phyloP scores from a whole-genome alignment of 371 early-diverging fungal genomes.

The Lichtheimia hyalospora region DNA sequence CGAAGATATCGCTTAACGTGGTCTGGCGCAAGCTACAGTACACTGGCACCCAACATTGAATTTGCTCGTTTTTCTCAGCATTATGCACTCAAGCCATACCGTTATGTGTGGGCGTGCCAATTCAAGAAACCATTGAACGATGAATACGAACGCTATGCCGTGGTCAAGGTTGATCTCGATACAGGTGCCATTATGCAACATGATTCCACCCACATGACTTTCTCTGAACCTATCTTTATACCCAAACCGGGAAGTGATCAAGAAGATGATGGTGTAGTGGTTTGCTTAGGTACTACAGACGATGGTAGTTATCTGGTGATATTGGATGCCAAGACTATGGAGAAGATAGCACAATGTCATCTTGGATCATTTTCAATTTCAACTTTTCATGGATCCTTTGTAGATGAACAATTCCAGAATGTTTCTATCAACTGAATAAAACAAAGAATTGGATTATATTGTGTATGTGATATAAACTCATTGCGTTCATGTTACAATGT shows the following conservation, averaged over 20 bases:
- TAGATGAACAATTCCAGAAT: slow-evolving; percentile 33
- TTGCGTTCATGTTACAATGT: too few relatives aligned
- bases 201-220: slow-evolving; percentile 33
- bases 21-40: slow-evolving; percentile 8
- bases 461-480: too few relatives aligned
- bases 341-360: slow-evolving; percentile 49
- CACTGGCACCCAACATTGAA: slow-evolving; percentile 45
- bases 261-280: slow-evolving; percentile 66
- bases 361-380: slow-evolving; percentile 47
- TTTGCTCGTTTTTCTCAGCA: slow-evolving; percentile 30
- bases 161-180: slow-evolving; percentile 48
- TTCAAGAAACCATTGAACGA: neutral
- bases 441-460: too few relatives aligned
- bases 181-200: slow-evolving; percentile 8
- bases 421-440: slow-evolving; percentile 25
- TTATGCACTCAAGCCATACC: slow-evolving; percentile 21
- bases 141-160: slow-evolving; percentile 23
- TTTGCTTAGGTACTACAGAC: slow-evolving; percentile 44
- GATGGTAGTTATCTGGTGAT: slow-evolving; percentile 49
- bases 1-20: slow-evolving; percentile 22
- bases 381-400: slow-evolving; percentile 58
- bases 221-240: slow-evolving; percentile 70
- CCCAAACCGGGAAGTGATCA: slow-evolving; percentile 35
- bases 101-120: slow-evolving; percentile 30
- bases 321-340: slow-evolving; percentile 56